Evolutionary conservation across 371 early-diverging fungal species (phyloP).

Genomic region (Rhizomucor pusillus): DNA sequence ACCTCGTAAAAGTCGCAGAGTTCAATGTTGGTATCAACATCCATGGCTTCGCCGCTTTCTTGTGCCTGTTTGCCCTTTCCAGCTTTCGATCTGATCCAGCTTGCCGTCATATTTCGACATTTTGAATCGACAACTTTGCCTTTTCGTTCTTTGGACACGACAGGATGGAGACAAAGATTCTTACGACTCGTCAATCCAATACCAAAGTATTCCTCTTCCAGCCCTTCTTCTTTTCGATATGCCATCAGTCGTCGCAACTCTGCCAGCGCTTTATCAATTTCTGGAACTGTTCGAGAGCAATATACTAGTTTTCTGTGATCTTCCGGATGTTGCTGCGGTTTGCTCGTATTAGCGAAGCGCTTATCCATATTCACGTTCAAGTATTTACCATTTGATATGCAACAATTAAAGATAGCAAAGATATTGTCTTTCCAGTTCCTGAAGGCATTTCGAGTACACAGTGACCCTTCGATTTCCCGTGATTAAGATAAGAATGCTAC

Average conservation of each 20-base stretch:
- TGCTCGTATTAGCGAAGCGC: too few species aligned
- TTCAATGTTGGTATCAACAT: slow-evolving; percentile 50
- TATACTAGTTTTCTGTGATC: slow-evolving; percentile 95
- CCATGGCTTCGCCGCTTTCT: slow-evolving; percentile 30
- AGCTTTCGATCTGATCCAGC: slow-evolving; percentile 89
- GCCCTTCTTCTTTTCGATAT: slow-evolving; percentile 70
- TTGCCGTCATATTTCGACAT: slow-evolving; percentile 90
- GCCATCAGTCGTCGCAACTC: slow-evolving; percentile 93
- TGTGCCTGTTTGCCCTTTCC: slow-evolving; percentile 30
- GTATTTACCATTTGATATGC: slow-evolving; percentile 88
- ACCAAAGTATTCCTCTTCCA: slow-evolving; percentile 86
- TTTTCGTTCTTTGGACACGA: slow-evolving; percentile 79
- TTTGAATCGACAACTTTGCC: slow-evolving; percentile 88
- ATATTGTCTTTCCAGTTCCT: slow-evolving; percentile 99
- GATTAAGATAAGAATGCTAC: neutral
- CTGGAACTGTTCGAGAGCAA: slow-evolving; percentile 98
- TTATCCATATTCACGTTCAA: neutral
- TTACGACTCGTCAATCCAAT: slow-evolving; percentile 95
- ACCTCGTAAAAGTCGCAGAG: slow-evolving; percentile 86
- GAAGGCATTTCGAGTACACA: slow-evolving; percentile 99
- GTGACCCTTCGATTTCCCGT: slow-evolving; percentile 70
- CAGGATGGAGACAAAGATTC: slow-evolving; percentile 95
- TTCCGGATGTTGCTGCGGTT: slow-evolving; percentile 67
- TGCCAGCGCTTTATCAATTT: slow-evolving; percentile 98
- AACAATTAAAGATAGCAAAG: slow-evolving; percentile 95